Evolutionary conservation across 2,329 filamentous ascomycete species (phyloP).

Genomic region (Cercospora zeina): DNA sequence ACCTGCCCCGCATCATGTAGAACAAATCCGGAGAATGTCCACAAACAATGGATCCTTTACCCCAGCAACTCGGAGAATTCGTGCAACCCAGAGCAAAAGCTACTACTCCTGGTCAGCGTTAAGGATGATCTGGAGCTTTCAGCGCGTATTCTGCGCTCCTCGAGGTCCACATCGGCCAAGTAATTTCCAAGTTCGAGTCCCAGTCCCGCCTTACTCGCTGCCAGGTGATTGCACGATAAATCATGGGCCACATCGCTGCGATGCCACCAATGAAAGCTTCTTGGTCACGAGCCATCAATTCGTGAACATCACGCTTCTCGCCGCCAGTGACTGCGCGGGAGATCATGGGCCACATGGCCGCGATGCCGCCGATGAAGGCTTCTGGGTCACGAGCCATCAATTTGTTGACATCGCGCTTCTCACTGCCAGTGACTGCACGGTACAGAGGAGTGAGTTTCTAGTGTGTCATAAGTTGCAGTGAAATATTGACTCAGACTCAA

Average conservation of each 20-base stretch:
- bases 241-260: no score
- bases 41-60: not conserved
- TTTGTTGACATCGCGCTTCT: no score
- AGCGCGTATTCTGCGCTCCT: not conserved
- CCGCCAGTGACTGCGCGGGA: not conserved
- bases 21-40: not conserved
- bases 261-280: not conserved
- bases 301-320: not conserved
- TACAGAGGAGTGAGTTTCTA: no score
- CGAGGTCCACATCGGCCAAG: not conserved
- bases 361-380: not conserved
- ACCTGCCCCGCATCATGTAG: not conserved
- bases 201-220: no score
- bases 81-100: not conserved
- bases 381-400: not conserved
- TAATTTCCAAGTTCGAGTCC: no score
- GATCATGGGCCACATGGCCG: not conserved
- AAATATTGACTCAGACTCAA: no score
- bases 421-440: no score
- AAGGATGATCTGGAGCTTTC: not conserved
- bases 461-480: no score
- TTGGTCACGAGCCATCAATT: not conserved
- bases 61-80: not conserved
- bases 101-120: not conserved
- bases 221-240: no score